phyloP scores from a whole-genome alignment of 192 early-diverging fungal genomes.

The Globomyces pollinis-pini region DNA sequence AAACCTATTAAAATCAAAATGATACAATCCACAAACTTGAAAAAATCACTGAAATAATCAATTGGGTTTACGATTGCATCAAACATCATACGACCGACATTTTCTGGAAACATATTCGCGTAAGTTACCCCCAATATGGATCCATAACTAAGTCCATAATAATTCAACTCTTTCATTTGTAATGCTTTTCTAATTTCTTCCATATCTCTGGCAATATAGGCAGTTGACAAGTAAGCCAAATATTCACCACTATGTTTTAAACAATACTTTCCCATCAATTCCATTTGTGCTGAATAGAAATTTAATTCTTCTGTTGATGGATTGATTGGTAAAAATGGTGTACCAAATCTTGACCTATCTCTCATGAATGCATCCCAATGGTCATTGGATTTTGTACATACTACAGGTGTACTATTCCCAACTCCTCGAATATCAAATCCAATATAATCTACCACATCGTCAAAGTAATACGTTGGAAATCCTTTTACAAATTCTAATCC shows the following conservation, averaged over 20 bases:
- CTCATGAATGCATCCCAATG: not conserved
- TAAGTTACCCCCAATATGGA: slow-evolving; percentile 35
- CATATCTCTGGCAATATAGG: slow-evolving; percentile 33
- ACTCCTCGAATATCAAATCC: slow-evolving; percentile 38
- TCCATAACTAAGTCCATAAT: slow-evolving; percentile 38
- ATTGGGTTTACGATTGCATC: slow-evolving; percentile 32
- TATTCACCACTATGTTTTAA: slow-evolving; percentile 17
- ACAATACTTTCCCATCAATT: slow-evolving; percentile 12
- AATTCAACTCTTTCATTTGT: slow-evolving; percentile 24
- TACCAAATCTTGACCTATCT: not conserved
- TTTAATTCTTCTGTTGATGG: not conserved
- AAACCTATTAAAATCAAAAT: not conserved
- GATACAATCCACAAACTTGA: no score
- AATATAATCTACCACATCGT: slow-evolving; percentile 25
- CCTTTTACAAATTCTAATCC: no score
- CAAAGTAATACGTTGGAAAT: no score
- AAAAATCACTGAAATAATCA: slow-evolving; percentile 7
- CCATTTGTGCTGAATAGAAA: not conserved
- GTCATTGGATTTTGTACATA: not conserved
- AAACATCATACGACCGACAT: slow-evolving; percentile 30
- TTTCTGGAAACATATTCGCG: slow-evolving; percentile 44
- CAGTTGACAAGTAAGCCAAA: slow-evolving; percentile 31
- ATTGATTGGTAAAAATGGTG: not conserved
- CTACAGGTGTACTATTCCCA: slow-evolving; percentile 17
- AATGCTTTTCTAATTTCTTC: slow-evolving; percentile 29